Conservation (phyloP, 75 land plant genomes). For the Sequoiadendron giganteum region DNA sequence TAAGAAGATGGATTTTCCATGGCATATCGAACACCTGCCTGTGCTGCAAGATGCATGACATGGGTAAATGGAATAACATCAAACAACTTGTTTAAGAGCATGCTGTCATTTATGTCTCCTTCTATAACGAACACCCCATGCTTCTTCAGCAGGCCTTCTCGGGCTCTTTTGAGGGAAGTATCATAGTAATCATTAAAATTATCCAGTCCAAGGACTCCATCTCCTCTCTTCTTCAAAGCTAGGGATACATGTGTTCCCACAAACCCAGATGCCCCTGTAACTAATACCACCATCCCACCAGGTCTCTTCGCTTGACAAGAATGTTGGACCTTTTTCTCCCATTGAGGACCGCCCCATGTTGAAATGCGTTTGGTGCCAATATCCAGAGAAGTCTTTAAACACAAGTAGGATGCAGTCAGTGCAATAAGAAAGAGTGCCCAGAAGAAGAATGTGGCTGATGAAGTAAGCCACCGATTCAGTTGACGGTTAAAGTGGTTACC, state of each 20-base stretch:
- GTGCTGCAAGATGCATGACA: constrained; percentile 84
- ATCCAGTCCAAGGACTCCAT: constrained; percentile 89
- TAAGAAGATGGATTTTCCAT: constrained; percentile 78
- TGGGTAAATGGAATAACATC: constrained; percentile 73
- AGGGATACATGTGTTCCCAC: constrained; percentile 75
- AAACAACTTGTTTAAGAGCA: constrained; percentile 56
- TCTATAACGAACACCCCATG: constrained; percentile 69
- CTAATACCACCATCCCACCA: constrained; percentile 49
- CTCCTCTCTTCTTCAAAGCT: constrained; percentile 73
- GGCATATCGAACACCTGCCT: constrained; percentile 92
- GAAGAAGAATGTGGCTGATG: constrained; percentile 43
- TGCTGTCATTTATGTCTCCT: constrained; percentile 72
- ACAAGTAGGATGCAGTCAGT: constrained; percentile 50
- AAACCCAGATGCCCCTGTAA: constrained; percentile 94
- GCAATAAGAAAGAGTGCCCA: constrained; percentile 43
- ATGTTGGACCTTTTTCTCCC: constrained; percentile 49
- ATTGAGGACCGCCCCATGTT: constrained; percentile 40
- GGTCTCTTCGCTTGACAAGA: constrained; percentile 38
- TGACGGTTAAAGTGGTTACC: constrained; percentile 37
- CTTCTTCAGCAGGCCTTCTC: constrained; percentile 50
- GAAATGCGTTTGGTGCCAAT: constrained; percentile 25
- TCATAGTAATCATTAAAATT: constrained; percentile 86
- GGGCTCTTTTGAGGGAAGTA: constrained; percentile 54
- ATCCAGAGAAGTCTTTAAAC: constrained; percentile 48
- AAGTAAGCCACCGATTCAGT: constrained; percentile 61